Evolutionary conservation across 75 land plant genomes (phyloP).

Genomic region (Adiantum capillusveneris): DNA sequence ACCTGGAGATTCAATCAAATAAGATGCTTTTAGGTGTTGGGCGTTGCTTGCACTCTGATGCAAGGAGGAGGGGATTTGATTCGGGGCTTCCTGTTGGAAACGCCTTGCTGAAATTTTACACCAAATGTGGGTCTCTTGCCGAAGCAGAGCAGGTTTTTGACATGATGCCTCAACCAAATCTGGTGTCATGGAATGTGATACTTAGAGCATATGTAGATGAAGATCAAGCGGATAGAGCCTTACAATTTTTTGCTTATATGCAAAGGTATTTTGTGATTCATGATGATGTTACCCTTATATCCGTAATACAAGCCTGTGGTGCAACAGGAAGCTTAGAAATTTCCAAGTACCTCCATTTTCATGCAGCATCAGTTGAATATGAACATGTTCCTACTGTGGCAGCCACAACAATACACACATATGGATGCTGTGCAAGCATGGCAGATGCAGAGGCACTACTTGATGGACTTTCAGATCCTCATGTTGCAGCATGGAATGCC

Average conservation of each 20-base stretch:
- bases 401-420: slow-evolving; percentile 16
- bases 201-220: background rate
- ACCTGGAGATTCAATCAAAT: background rate
- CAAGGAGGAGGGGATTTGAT: background rate
- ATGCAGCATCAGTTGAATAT: slow-evolving; percentile 9
- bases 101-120: background rate
- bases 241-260: background rate
- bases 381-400: slow-evolving; percentile 4
- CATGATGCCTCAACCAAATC: background rate
- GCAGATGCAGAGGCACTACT: slow-evolving; percentile 17
- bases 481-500: slow-evolving; percentile 24
- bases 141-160: background rate
- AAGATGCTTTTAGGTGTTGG: background rate
- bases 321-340: slow-evolving; percentile 13
- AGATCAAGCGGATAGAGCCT: background rate
- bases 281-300: slow-evolving; percentile 14
- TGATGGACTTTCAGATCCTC: slow-evolving; percentile 8
- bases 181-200: background rate
- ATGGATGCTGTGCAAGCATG: slow-evolving; percentile 25
- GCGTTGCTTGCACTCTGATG: background rate
- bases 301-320: slow-evolving; percentile 18
- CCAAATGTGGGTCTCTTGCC: background rate
- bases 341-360: slow-evolving; percentile 16
- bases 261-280: background rate
- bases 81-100: background rate